A percentile compares a stretch with the other conserved stretches of the same genome.
These are phyloP conservation scores for Cladosporium austrohemisphaericum DNA, from an alignment of 2,329 filamentous ascomycete species.

Conservation along the genomic window DNA sequence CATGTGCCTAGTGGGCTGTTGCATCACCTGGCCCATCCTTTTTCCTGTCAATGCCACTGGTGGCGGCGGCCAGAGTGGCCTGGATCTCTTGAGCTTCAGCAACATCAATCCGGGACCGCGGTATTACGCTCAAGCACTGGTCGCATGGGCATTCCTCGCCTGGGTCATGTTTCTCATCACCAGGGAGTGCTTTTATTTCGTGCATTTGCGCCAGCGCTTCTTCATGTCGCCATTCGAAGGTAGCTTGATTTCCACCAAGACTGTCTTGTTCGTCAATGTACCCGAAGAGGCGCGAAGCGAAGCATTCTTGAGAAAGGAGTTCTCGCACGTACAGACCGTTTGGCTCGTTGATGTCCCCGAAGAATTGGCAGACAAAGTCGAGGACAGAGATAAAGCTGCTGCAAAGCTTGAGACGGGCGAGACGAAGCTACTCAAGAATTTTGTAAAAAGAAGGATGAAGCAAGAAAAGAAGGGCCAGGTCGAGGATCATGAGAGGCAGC, in stretches of 20 bases:
- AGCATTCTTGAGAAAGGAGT: constrained; percentile 37
- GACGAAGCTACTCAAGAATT: constrained; percentile 39
- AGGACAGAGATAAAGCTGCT: constrained; percentile 42
- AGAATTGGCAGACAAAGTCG: constrained; percentile 41
- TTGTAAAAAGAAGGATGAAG: constrained; percentile 27
- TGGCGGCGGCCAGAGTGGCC: constrained; percentile 19
- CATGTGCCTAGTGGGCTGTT: constrained; percentile 41
- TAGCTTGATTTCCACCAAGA: constrained; percentile 43
- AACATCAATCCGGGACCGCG: constrained; percentile 38
- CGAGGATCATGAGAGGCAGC: too few relatives aligned
- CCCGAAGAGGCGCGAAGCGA: constrained; percentile 40
- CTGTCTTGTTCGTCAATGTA: constrained; percentile 45
- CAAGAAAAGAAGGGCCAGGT: constrained; percentile 31
- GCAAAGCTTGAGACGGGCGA: constrained; percentile 44
- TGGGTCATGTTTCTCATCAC: constrained; percentile 44
- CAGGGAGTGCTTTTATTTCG: constrained; percentile 42
- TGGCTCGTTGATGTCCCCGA: constrained; percentile 46
- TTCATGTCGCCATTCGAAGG: constrained; percentile 41
- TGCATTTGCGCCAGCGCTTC: constrained; percentile 46
- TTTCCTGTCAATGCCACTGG: constrained; percentile 45
- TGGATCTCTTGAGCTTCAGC: constrained; percentile 31
- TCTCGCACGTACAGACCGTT: constrained; percentile 38
- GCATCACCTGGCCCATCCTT: constrained; percentile 45
- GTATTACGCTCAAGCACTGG: constrained; percentile 41
- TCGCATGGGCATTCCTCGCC: constrained; percentile 40